Conservation (phyloP, 2,329 filamentous ascomycete genomes). For the Hymenoscyphus scutula region DNA sequence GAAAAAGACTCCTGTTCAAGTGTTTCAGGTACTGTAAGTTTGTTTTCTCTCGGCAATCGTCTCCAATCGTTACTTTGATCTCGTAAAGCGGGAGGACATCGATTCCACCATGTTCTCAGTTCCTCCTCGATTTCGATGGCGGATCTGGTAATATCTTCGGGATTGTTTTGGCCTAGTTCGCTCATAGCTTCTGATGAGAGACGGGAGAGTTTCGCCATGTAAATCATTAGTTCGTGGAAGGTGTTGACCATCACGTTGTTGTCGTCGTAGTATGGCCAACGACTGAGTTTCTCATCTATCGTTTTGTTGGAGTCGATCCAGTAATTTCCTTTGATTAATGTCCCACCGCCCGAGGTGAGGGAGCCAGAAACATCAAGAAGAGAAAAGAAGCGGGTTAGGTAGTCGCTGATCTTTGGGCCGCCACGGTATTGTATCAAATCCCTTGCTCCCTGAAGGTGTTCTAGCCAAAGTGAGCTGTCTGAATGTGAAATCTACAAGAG, state of each 20-base stretch:
- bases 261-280: slow-evolving; percentile 35
- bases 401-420: slow-evolving; percentile 30
- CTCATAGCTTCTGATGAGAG: slow-evolving; percentile 32
- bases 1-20: slow-evolving; percentile 34
- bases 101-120: slow-evolving; percentile 30
- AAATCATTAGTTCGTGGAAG: slow-evolving; percentile 34
- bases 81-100: slow-evolving; percentile 26
- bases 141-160: slow-evolving; percentile 19
- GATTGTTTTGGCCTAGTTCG: slow-evolving; percentile 20
- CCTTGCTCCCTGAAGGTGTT: slow-evolving; percentile 34
- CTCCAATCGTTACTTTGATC: slow-evolving; percentile 34
- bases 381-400: slow-evolving; percentile 34
- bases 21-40: slow-evolving; percentile 32
- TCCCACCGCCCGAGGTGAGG: slow-evolving; percentile 29
- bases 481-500: slow-evolving; percentile 31
- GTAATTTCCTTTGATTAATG: slow-evolving; percentile 33
- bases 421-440: slow-evolving; percentile 34
- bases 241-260: slow-evolving; percentile 28
- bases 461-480: slow-evolving; percentile 30
- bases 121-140: slow-evolving; percentile 24
- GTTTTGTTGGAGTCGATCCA: slow-evolving; percentile 27
- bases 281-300: slow-evolving; percentile 2
- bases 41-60: slow-evolving; percentile 25
- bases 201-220: slow-evolving; percentile 32
- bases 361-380: slow-evolving; percentile 34